These are phyloP conservation scores for Capsella bursapastoris DNA, from an alignment of 345 rosid species.

Conservation along the genomic window DNA sequence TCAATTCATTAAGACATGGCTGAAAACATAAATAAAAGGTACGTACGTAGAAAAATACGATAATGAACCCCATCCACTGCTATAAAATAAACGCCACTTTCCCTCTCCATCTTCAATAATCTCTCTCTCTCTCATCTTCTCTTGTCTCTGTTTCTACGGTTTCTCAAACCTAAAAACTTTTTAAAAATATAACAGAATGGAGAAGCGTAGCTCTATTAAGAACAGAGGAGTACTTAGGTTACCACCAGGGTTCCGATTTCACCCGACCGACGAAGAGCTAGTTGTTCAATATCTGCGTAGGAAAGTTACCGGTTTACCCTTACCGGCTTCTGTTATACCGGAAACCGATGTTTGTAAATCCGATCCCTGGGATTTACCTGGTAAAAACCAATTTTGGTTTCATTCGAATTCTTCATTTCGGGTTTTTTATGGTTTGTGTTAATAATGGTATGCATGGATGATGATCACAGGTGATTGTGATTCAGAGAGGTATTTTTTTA, in stretches of 20 bases:
- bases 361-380: constrained; percentile 98
- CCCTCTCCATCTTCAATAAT: constrained; percentile 20
- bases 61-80: constrained; percentile 18
- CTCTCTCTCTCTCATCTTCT: constrained; percentile 6
- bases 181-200: constrained; percentile 45
- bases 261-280: constrained; percentile 92
- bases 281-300: constrained; percentile 73
- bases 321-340: constrained; percentile 87
- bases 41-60: neutral
- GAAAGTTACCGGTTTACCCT: constrained; percentile 65
- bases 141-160: neutral
- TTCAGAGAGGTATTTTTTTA: constrained; percentile 89
- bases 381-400: constrained; percentile 38
- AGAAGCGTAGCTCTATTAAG: constrained; percentile 57
- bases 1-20: constrained; percentile 13
- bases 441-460: too few relatives aligned
- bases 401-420: neutral
- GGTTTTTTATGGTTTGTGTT: neutral
- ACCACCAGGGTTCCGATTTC: constrained; percentile 95
- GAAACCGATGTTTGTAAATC: constrained; percentile 90
- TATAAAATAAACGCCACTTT: constrained; percentile 31
- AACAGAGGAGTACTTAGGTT: constrained; percentile 64
- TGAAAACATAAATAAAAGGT: neutral
- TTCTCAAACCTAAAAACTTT: neutral
- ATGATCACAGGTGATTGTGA: constrained; percentile 66